Base-by-base conservation (phyloP, 805 yeast species). In the Starmerella vitae region DNA sequence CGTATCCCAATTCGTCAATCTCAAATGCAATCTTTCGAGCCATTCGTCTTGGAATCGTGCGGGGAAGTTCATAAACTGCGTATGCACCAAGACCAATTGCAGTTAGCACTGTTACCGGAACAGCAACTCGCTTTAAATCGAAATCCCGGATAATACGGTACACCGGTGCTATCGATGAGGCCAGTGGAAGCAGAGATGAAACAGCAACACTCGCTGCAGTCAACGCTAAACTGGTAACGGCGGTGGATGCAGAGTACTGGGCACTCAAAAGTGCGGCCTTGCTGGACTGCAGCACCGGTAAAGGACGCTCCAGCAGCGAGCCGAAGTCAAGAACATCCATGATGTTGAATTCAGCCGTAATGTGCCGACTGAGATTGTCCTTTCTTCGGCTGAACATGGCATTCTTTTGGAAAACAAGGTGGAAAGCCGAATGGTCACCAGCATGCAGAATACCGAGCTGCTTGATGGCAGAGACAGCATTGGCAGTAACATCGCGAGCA, bases 301-400 rank as follows among this genome's bases (percentile, higher is more conserved):
- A 31, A 19, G 53, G 56, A 20, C 45, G 41, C 36, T 47, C 51
- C 7, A 50, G 44, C 21, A 49, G 32, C 44, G 74, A 56, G 0
- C 79, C 68, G 4, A 93, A 82, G 48, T 86, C 93, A 53, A 86
- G 65, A 49, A 85, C 76, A 60, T 91, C 96, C n/a, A 65, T 38
- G 4, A 81, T 30, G 10, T 78, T 72, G 19, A 88, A 66, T 17
- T 71, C 68, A 20, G 72, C 72, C 34, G 71, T 66, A 20, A 86
- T 63, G 29, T 70, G 66, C 45, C 77, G 71, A 26, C 71, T 65
- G 25, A 76, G 59, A 4, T 68, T 57, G 51, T 91, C 94, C 29
- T 68, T 71, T 41, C 68, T 68, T 48, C 84, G 74, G 2, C 84
- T 72, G 52, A 85, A 88, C 97, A 91, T 91, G 29, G 79, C 68